phyloP scores from a whole-genome alignment of 768 basidiomycete species.

The Pleurotus platypus region DNA sequence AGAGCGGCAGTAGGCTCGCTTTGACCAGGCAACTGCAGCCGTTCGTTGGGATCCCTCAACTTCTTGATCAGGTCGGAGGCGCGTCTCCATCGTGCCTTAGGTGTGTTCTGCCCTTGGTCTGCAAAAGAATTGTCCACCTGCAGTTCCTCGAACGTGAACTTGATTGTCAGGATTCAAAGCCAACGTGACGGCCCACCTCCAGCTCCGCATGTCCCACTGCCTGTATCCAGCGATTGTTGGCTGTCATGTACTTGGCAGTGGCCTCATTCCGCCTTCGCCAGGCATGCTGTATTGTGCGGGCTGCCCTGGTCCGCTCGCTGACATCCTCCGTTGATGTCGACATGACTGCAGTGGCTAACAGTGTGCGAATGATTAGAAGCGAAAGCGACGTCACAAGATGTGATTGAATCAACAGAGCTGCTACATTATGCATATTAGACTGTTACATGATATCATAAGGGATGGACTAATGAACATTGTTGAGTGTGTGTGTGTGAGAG shows the following conservation, averaged over 20 bases:
- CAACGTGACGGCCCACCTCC: slow-evolving; percentile 22
- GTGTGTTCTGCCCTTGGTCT: slow-evolving; percentile 39
- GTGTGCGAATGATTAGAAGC: too few relatives aligned
- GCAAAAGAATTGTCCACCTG: slow-evolving; percentile 18
- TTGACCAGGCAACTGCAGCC: slow-evolving; percentile 27
- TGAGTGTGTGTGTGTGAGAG: neutral
- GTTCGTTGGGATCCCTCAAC: slow-evolving; percentile 40
- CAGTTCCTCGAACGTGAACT: slow-evolving; percentile 29
- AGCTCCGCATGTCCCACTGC: slow-evolving; percentile 32
- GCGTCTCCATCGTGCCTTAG: slow-evolving; percentile 44
- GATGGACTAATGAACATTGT: slow-evolving; percentile 7
- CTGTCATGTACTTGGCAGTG: slow-evolving; percentile 24
- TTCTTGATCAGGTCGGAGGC: slow-evolving; percentile 36
- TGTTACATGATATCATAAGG: slow-evolving; percentile 5
- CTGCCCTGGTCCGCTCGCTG: slow-evolving; percentile 22
- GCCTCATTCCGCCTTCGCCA: slow-evolving; percentile 30
- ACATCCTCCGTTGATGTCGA: neutral
- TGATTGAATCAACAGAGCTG: slow-evolving; percentile 2
- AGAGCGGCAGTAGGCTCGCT: slow-evolving; percentile 27
- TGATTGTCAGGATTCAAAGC: too few relatives aligned
- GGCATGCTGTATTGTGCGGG: slow-evolving; percentile 32
- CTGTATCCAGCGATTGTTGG: slow-evolving; percentile 33
- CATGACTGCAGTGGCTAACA: neutral
- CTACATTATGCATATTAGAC: slow-evolving; percentile 3
- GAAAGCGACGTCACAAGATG: slow-evolving; percentile 23